Evolutionary conservation across 2,329 filamentous ascomycete genomes (phyloP), one percentile per base, ranked within the genome.

Genomic region (Colletotrichum navitas): DNA sequence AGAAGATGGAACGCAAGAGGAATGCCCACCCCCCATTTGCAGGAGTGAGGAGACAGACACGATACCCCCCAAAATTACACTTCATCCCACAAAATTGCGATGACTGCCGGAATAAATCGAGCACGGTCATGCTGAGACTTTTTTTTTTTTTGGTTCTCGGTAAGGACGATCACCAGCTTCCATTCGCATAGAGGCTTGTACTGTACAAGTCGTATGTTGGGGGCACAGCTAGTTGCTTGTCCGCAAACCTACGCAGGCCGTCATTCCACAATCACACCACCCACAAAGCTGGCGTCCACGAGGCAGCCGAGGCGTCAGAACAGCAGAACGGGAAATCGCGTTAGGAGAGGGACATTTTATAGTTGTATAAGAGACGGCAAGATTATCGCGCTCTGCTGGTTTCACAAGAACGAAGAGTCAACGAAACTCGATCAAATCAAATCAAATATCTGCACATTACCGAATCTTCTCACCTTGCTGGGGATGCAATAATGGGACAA

Each of bases 41-140:
- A 62, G 56, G 58, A 54, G 49, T 63, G 61, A 55, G 61, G 51
- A 63, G 64, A 69, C 59, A 68, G 66, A 73, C 58, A 74, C 70
- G 72, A 74, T 74, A 74, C 72, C 72, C 72, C 71, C 72, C 72
- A 69, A 58, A 72, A 72, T 52, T 69, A 69, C 69, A 69, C 69
- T 72, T 69, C 69, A 72, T 64, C 60, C 52, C 32, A 36, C 32
- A 45, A 3, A 41, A 26, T 39, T 12, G 52, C 29, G 58, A 29
- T 39, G 45, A 14, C 24, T 29, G 34, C 16, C 36, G 55, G n/a
- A 21, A 24, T 26, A n/a, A 21, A 24, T 26, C 26, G 29, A 45
- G 24, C 34, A 32, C 34, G 21, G 21, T 29, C 18, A 36, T 24
- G 16, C 3, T 5, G 16, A 52, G 32, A 10, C 34, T 16, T 36